phyloP scores from a whole-genome alignment of 306 rosid genomes.

The Malus fusca region DNA sequence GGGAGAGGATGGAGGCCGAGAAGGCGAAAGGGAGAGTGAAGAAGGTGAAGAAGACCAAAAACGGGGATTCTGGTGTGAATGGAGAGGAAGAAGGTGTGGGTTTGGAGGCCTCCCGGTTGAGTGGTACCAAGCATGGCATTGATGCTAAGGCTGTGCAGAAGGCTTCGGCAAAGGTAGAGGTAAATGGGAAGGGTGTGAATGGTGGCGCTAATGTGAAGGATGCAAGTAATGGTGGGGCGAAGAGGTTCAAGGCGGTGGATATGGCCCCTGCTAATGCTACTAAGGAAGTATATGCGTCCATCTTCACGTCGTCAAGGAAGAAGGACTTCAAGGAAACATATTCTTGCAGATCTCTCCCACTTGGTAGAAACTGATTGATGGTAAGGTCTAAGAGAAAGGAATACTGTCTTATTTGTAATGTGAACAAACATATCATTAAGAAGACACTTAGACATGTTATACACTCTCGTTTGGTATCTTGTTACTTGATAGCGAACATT shows the following conservation, averaged over 20 bases:
- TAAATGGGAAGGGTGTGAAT: slow-evolving; percentile 38
- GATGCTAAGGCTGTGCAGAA: slow-evolving; percentile 50
- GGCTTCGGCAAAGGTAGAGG: slow-evolving; percentile 43
- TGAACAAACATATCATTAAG: neutral
- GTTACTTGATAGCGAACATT: neutral
- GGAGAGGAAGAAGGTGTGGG: slow-evolving; percentile 26
- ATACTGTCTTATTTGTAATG: neutral
- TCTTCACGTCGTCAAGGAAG: slow-evolving; percentile 77
- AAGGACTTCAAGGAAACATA: slow-evolving; percentile 71
- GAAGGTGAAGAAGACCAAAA: slow-evolving; percentile 52
- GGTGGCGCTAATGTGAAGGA: slow-evolving; percentile 33
- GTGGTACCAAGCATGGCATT: slow-evolving; percentile 70
- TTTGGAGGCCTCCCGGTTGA: slow-evolving; percentile 39
- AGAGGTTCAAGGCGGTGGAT: slow-evolving; percentile 73
- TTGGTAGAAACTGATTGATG: slow-evolving; percentile 69
- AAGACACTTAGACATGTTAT: neutral
- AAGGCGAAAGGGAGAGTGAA: slow-evolving; percentile 49
- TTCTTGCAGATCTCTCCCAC: slow-evolving; percentile 80
- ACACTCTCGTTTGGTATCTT: neutral
- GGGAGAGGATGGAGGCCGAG: slow-evolving; percentile 82
- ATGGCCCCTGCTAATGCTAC: slow-evolving; percentile 66
- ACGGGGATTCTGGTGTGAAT: slow-evolving; percentile 22
- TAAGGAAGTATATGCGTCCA: slow-evolving; percentile 76
- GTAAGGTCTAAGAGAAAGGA: neutral
- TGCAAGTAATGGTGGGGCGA: slow-evolving; percentile 29